Conservation (phyloP, 306 rosid genomes). For the Pterocarpus macrocarpus region DNA sequence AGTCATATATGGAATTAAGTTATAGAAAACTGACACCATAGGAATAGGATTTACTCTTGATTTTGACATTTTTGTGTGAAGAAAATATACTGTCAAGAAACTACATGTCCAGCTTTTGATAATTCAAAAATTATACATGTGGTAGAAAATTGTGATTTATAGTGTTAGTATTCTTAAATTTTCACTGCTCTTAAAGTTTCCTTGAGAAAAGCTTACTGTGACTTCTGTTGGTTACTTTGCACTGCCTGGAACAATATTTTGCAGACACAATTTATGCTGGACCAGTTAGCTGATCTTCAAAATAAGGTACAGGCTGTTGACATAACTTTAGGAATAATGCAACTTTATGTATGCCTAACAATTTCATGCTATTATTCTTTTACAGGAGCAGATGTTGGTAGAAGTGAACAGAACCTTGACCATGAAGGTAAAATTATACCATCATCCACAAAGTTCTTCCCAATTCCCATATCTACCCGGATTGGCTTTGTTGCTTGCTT, state of each 20-base stretch:
- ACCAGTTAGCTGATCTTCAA: constrained; percentile 91
- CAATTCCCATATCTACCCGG: background rate
- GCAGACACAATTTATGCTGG: constrained; percentile 97
- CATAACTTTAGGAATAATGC: background rate
- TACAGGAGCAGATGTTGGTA: constrained; percentile 80
- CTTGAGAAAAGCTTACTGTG: constrained; percentile 11
- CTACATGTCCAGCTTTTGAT: background rate
- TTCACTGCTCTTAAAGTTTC: background rate
- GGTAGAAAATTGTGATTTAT: background rate
- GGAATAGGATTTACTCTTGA: background rate
- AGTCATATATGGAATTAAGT: background rate
- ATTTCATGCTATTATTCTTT: constrained; percentile 21
- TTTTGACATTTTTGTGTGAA: background rate
- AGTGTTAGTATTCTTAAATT: background rate
- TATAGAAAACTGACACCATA: background rate
- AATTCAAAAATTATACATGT: background rate
- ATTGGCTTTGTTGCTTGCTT: background rate
- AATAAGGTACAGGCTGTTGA: constrained; percentile 64
- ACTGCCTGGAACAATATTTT: constrained; percentile 32
- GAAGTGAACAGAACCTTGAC: constrained; percentile 87
- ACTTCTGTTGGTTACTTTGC: constrained; percentile 23
- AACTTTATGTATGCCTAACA: constrained; percentile 24
- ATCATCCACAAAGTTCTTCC: constrained; percentile 14
- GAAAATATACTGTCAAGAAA: background rate
- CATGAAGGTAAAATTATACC: constrained; percentile 63